Evolutionary conservation across 306 rosid species (phyloP).

Genomic region (Amphicarpaea edgeworthii): DNA sequence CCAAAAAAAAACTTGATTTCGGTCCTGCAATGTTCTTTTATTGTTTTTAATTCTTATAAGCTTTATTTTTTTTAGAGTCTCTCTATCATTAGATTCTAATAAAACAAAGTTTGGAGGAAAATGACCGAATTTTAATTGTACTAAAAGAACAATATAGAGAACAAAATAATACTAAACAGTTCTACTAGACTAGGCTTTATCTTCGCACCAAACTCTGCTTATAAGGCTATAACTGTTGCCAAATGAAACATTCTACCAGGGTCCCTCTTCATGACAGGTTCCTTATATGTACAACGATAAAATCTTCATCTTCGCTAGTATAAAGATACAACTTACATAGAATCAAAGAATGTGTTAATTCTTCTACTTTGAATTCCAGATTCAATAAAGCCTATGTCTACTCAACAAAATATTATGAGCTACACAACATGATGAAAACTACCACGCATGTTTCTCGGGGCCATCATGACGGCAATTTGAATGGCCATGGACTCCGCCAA

Average conservation of each 20-base stretch:
- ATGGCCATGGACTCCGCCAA: constrained; percentile 53
- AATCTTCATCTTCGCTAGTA: not conserved
- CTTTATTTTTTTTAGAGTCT: too few species aligned
- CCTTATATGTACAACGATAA: constrained; percentile 4
- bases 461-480: constrained; percentile 50
- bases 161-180: not conserved
- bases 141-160: not conserved
- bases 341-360: constrained; percentile 19
- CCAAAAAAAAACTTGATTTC: too few species aligned
- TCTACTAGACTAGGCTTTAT: not conserved
- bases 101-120: not conserved
- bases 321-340: constrained; percentile 30
- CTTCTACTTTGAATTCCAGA: constrained; percentile 11
- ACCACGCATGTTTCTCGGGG: constrained; percentile 45
- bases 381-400: constrained; percentile 34
- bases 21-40: too few species aligned
- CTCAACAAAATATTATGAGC: constrained; percentile 34
- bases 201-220: not conserved
- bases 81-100: too few species aligned
- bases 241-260: not conserved
- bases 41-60: too few species aligned
- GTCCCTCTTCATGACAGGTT: not conserved
- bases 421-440: constrained; percentile 39
- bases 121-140: not conserved
- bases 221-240: not conserved